phyloP scores from a whole-genome alignment of 148 eudicot species.

The Cornus controversa region DNA sequence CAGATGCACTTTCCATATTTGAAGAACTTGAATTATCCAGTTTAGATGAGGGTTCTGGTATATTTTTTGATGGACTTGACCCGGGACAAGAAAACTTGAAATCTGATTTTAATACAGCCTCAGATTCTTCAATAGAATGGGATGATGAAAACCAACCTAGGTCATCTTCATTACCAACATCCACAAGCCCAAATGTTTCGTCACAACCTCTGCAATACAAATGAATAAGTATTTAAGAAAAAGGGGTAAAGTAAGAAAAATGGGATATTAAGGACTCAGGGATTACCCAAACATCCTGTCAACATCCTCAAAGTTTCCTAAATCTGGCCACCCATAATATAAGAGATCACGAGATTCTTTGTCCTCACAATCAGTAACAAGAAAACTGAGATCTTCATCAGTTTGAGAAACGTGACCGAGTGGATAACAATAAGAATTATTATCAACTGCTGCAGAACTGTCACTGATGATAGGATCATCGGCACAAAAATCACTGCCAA shows the following conservation, averaged over 20 bases:
- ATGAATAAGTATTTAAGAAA: not conserved
- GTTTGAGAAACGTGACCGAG: constrained; percentile 37
- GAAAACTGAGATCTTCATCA: constrained; percentile 48
- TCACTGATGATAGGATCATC: constrained; percentile 36
- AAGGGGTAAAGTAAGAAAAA: constrained; percentile 3
- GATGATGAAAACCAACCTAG: constrained; percentile 70
- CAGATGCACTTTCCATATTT: constrained; percentile 28
- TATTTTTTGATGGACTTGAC: constrained; percentile 31
- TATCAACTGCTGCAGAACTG: constrained; percentile 32
- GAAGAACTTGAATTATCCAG: constrained; percentile 26
- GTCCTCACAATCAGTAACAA: constrained; percentile 41
- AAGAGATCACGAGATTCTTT: constrained; percentile 63
- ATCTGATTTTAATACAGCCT: constrained; percentile 45
- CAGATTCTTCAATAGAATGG: constrained; percentile 54
- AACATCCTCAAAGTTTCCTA: constrained; percentile 84
- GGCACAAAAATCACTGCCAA: constrained; percentile 30
- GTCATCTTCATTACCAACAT: constrained; percentile 51
- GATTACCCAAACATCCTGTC: constrained; percentile 94
- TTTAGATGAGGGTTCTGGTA: constrained; percentile 27
- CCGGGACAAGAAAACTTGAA: constrained; percentile 44
- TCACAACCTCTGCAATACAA: constrained; percentile 66
- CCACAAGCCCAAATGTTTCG: constrained; percentile 70
- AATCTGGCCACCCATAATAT: constrained; percentile 69
- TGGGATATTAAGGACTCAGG: constrained; percentile 10
- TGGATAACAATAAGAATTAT: constrained; percentile 36